These are phyloP conservation scores for Petunia hybrid DNA, from an alignment of 305 asterid species.

Conservation along the genomic window DNA sequence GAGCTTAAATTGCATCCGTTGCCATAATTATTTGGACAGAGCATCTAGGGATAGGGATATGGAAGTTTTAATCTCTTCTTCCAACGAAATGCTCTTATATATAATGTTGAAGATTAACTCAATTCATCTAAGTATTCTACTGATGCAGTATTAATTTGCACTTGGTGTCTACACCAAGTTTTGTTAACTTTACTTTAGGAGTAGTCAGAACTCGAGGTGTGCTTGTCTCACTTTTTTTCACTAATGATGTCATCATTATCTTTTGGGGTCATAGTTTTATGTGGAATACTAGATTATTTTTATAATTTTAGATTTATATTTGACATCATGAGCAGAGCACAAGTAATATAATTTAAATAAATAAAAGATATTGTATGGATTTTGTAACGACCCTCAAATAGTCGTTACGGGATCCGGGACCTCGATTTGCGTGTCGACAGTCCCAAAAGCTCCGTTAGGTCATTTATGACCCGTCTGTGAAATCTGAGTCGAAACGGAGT, in stretches of 20 bases:
- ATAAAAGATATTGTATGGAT: background rate
- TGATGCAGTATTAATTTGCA: background rate
- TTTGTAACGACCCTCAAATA: too few relatives aligned
- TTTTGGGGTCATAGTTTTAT: too few relatives aligned
- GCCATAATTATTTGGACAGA: background rate
- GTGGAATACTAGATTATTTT: too few relatives aligned
- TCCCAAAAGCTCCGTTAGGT: too few relatives aligned
- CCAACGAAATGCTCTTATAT: background rate
- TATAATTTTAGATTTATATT: too few relatives aligned
- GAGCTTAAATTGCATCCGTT: background rate
- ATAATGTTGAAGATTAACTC: background rate
- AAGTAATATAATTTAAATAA: background rate
- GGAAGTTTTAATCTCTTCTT: background rate
- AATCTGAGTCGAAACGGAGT: too few relatives aligned
- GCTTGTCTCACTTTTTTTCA: too few relatives aligned
- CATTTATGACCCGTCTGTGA: too few relatives aligned
- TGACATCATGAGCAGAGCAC: too few relatives aligned
- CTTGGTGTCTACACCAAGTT: background rate
- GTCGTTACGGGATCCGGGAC: too few relatives aligned
- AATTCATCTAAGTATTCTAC: background rate
- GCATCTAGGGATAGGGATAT: background rate
- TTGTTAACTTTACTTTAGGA: background rate
- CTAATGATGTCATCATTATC: too few relatives aligned
- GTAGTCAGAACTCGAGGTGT: background rate
- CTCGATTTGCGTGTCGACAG: too few relatives aligned